A percentile compares a stretch with the other conserved stretches of the same genome.
phyloP scores from a whole-genome alignment of 208 protist genomes.

The Trypanosoma lewisi region DNA sequence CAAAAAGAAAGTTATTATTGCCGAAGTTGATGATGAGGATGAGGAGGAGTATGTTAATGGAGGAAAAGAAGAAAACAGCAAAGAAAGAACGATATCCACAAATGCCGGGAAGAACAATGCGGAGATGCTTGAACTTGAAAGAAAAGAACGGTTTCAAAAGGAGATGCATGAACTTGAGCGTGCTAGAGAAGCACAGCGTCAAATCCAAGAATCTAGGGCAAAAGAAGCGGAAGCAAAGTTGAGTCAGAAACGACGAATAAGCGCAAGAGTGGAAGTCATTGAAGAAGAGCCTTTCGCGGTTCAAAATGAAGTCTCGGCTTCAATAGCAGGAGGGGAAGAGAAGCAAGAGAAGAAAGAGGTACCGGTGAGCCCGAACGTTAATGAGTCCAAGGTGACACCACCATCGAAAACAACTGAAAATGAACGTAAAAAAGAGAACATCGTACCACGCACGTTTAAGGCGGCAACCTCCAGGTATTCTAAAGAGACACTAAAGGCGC shows the following conservation, averaged over 20 bases:
- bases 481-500: conserved; percentile 64
- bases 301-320: not conserved
- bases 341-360: not conserved
- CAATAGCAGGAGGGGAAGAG: not conserved
- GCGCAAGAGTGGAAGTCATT: conserved; percentile 68
- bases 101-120: not conserved
- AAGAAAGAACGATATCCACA: not conserved
- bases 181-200: conserved; percentile 28
- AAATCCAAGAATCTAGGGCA: conserved; percentile 30
- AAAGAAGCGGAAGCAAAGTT: conserved; percentile 35
- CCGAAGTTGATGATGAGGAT: conserved; percentile 85
- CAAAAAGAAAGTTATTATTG: conserved; percentile 81
- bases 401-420: conserved; percentile 5
- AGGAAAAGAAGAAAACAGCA: conserved; percentile 10
- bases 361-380: not conserved
- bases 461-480: conserved; percentile 29
- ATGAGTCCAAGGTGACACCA: not conserved
- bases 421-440: not conserved
- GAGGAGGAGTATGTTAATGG: conserved; percentile 42
- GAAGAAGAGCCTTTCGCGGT: conserved; percentile 46
- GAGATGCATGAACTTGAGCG: conserved; percentile 45
- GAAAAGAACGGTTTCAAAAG: conserved; percentile 33
- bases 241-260: conserved; percentile 32
- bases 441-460: conserved; percentile 24
- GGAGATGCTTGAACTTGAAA: conserved; percentile 14